A percentile compares a stretch with the other conserved stretches of the same genome.
These are phyloP conservation scores for Allium cepa DNA, from an alignment of 106 monocot species.

Conservation along the genomic window DNA sequence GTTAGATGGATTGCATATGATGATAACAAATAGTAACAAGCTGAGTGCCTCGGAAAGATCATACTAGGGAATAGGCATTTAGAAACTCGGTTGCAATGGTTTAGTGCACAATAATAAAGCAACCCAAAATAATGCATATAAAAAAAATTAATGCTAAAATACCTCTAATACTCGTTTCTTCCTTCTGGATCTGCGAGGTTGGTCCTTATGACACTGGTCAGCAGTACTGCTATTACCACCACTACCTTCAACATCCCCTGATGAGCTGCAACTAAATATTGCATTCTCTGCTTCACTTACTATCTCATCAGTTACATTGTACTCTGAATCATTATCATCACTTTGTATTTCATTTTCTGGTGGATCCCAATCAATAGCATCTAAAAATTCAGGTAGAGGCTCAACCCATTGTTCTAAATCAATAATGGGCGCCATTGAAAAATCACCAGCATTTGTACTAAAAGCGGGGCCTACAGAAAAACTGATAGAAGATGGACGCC, in stretches of 20 bases:
- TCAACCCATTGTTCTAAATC: conserved; percentile 83
- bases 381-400: conserved; percentile 69
- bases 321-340: conserved; percentile 93
- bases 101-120: no score
- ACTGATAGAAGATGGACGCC: conserved; percentile 80
- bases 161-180: conserved; percentile 65
- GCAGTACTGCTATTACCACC: conserved; percentile 41
- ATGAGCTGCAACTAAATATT: conserved; percentile 41
- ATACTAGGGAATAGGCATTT: no score
- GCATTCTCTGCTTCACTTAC: conserved; percentile 67
- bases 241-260: conserved; percentile 54
- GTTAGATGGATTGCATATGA: no score
- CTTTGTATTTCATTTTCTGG: conserved; percentile 75
- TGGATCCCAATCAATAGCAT: conserved; percentile 83
- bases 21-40: no score
- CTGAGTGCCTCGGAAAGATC: no score
- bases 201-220: conserved; percentile 29
- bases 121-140: no score
- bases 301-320: conserved; percentile 78
- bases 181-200: conserved; percentile 71
- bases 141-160: neutral
- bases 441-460: conserved; percentile 57
- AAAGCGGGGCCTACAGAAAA: conserved; percentile 81
- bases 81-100: no score
- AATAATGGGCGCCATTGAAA: conserved; percentile 56